Evolutionary conservation across 192 early-diverging fungal species (phyloP).

Genomic region (Physocladia obscura): DNA sequence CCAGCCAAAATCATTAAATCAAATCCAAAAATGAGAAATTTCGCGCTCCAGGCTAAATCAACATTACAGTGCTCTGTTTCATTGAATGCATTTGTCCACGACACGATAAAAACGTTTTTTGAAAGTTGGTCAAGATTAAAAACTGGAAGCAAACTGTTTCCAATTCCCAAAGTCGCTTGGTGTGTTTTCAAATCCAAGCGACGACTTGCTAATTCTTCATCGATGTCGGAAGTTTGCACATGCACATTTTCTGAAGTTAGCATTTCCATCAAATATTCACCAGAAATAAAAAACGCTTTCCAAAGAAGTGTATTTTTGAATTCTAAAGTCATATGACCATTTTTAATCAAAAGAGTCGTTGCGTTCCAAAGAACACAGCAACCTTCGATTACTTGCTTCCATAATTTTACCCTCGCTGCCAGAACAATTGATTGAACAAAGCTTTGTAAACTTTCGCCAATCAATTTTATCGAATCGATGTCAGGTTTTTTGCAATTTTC

Average conservation of each 20-base stretch:
- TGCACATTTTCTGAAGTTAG: constrained; percentile 19
- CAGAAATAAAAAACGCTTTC: constrained; percentile 40
- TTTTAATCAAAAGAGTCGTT: constrained; percentile 14
- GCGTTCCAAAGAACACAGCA: constrained; percentile 37
- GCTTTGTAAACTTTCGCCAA: constrained; percentile 39
- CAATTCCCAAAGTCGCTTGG: neutral
- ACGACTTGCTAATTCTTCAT: neutral
- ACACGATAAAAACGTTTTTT: neutral
- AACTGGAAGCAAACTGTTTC: neutral
- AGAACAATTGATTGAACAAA: constrained; percentile 46
- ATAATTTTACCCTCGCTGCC: constrained; percentile 31
- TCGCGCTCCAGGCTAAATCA: constrained; percentile 1
- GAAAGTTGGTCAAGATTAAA: neutral
- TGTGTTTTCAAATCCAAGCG: neutral
- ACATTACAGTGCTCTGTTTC: neutral
- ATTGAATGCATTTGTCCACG: constrained; percentile 5
- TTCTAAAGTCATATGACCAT: constrained; percentile 18
- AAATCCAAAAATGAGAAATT: neutral
- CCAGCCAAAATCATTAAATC: constrained; percentile 5
- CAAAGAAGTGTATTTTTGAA: constrained; percentile 37
- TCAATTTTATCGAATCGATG: too few species aligned
- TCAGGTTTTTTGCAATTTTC: too few species aligned
- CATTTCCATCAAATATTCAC: constrained; percentile 36
- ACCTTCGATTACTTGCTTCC: constrained; percentile 32
- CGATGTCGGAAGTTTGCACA: neutral